Conservation (phyloP, 73 alveolate genomes). For the Paramecium primaurelia region DNA sequence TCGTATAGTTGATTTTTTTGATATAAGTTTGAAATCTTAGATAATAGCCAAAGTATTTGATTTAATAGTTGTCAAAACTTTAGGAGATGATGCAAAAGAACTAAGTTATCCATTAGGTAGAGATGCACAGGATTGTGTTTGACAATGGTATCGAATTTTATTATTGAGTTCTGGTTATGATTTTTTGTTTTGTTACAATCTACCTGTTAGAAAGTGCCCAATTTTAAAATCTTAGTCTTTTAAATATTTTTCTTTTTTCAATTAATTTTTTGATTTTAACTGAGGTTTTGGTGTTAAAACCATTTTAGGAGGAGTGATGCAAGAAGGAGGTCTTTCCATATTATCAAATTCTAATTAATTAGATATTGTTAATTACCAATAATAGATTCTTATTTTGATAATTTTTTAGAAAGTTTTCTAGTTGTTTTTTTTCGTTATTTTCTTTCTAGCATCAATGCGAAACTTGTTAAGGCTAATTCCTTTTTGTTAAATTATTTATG, state of each 20-base stretch:
- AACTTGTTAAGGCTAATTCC: background rate
- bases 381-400: background rate
- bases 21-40: background rate
- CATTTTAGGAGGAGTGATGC: background rate
- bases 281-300: background rate
- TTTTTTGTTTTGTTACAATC: background rate
- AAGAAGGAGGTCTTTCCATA: conserved; percentile 10
- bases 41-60: background rate
- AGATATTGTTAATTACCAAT: background rate
- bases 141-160: background rate
- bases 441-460: background rate
- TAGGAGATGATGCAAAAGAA: background rate
- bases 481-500: background rate
- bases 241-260: background rate
- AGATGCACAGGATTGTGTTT: background rate
- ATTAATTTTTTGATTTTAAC: background rate
- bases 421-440: background rate
- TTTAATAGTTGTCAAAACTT: background rate
- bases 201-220: background rate
- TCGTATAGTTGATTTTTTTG: background rate
- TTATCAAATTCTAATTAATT: background rate
- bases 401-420: background rate
- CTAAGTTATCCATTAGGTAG: background rate
- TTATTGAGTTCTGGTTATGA: background rate
- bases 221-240: background rate